phyloP scores from a whole-genome alignment of 164 flowering plant species.

The Liriodendron chinense region DNA sequence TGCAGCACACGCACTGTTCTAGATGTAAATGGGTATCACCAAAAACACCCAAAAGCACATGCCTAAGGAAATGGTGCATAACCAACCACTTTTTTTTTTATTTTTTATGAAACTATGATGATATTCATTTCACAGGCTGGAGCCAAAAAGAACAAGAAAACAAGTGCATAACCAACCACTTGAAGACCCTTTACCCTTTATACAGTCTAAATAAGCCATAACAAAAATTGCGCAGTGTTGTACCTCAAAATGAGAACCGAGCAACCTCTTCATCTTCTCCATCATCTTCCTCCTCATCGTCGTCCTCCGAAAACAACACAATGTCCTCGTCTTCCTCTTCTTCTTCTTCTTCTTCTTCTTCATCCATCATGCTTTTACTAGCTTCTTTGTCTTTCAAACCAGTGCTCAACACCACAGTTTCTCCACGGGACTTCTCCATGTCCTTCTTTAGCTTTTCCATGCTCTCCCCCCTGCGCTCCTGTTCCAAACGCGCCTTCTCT shows the following conservation, averaged over 20 bases:
- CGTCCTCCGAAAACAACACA: constrained; percentile 34
- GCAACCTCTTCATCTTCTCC: constrained; percentile 72
- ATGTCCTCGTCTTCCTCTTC: constrained; percentile 45
- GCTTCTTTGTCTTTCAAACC: constrained; percentile 64
- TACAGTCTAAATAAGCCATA: neutral
- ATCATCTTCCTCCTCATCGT: constrained; percentile 50
- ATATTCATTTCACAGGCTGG: too few relatives aligned
- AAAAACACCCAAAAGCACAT: too few relatives aligned
- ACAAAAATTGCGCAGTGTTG: neutral
- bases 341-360: constrained; percentile 53
- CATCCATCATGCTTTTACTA: constrained; percentile 28
- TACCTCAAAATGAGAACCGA: constrained; percentile 34
- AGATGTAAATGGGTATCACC: too few relatives aligned
- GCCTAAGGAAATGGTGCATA: too few relatives aligned
- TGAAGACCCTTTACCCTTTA: too few relatives aligned
- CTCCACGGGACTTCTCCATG: constrained; percentile 71
- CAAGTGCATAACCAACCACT: too few relatives aligned
- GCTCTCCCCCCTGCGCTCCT: constrained; percentile 57
- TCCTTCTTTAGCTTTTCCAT: constrained; percentile 89
- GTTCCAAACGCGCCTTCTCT: constrained; percentile 81
- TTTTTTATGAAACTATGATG: too few relatives aligned
- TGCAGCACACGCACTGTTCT: too few relatives aligned
- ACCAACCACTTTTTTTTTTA: too few relatives aligned
- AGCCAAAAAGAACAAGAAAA: too few relatives aligned
- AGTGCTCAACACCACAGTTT: constrained; percentile 75